These are phyloP conservation scores for Rhodotorula sp. DNA, from an alignment of 1,284 basidiomycete species.

Conservation along the genomic window DNA sequence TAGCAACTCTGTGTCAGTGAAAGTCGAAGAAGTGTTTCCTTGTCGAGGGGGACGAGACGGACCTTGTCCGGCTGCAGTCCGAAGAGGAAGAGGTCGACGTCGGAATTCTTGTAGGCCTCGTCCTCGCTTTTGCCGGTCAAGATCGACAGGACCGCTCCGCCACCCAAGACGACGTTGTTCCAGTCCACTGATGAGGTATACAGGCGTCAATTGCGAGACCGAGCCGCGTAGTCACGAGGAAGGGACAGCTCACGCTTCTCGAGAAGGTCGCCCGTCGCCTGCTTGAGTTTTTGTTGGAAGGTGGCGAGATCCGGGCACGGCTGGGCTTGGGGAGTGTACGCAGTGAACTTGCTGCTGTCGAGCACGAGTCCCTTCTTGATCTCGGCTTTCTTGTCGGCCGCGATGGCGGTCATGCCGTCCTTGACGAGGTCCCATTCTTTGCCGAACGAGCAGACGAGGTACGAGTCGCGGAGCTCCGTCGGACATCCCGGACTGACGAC, in stretches of 20 bases:
- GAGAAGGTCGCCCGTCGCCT: neutral
- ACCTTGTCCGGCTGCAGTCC: slow-evolving; percentile 19
- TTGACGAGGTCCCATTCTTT: neutral
- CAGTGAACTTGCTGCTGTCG: neutral
- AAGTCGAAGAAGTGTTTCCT: too few relatives aligned
- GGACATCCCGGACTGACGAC: slow-evolving; percentile 5
- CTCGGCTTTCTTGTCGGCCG: neutral
- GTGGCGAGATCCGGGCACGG: neutral
- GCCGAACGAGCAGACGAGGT: slow-evolving; percentile 2
- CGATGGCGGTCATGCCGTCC: neutral
- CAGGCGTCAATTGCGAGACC: neutral
- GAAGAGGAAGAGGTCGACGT: slow-evolving; percentile 26
- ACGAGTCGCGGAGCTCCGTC: slow-evolving; percentile 2
- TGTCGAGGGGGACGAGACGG: neutral
- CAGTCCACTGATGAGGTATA: slow-evolving; percentile 11
- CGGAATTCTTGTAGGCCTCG: neutral
- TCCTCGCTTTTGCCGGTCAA: slow-evolving; percentile 6
- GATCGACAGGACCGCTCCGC: slow-evolving; percentile 12
- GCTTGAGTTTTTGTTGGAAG: neutral
- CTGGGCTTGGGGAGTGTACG: neutral
- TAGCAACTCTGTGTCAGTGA: too few relatives aligned
- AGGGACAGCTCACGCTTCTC: neutral
- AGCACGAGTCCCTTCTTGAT: neutral
- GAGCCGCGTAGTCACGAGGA: neutral
- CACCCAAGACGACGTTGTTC: slow-evolving; percentile 18